Evolutionary conservation across 768 basidiomycete genomes (phyloP).

Genomic region (Dentipellis sp.): DNA sequence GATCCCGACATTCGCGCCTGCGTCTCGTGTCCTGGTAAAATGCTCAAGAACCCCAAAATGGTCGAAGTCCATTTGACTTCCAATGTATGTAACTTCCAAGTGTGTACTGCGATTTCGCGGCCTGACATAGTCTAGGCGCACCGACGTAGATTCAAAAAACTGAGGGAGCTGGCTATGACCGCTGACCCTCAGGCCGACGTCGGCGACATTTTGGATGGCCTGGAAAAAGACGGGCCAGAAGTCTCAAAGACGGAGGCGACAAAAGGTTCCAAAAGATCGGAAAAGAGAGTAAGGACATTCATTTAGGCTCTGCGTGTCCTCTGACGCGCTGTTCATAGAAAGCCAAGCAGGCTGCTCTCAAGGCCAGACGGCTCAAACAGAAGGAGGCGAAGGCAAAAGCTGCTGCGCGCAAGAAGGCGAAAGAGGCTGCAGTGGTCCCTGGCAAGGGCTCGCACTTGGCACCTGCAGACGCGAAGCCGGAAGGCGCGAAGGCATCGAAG

Average conservation of each 20-base stretch:
- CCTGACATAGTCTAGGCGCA: conserved; percentile 50
- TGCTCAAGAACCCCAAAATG: conserved; percentile 53
- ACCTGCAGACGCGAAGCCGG: neutral
- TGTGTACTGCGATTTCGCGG: too few species aligned
- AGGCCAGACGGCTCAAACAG: conserved; percentile 38
- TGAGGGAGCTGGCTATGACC: conserved; percentile 31
- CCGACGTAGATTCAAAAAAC: conserved; percentile 45
- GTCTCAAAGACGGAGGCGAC: conserved; percentile 2
- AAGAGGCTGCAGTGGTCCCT: conserved; percentile 2
- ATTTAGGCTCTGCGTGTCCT: neutral
- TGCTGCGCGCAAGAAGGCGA: conserved; percentile 19
- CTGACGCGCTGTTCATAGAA: conserved; percentile 25
- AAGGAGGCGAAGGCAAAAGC: conserved; percentile 35
- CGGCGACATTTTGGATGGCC: conserved; percentile 28
- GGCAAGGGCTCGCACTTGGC: too few species aligned
- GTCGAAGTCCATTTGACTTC: conserved; percentile 49
- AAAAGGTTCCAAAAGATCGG: conserved; percentile 44
- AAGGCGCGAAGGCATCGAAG: neutral
- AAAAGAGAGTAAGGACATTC: conserved; percentile 44
- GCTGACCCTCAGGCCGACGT: conserved; percentile 38
- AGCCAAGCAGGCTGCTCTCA: conserved; percentile 34
- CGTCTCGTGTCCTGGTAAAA: conserved; percentile 62
- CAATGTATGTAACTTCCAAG: conserved; percentile 40
- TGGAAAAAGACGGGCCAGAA: conserved; percentile 3
- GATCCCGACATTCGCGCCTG: conserved; percentile 51